Evolutionary conservation across 306 rosid genomes (phyloP).

Genomic region (Malus fusca): DNA sequence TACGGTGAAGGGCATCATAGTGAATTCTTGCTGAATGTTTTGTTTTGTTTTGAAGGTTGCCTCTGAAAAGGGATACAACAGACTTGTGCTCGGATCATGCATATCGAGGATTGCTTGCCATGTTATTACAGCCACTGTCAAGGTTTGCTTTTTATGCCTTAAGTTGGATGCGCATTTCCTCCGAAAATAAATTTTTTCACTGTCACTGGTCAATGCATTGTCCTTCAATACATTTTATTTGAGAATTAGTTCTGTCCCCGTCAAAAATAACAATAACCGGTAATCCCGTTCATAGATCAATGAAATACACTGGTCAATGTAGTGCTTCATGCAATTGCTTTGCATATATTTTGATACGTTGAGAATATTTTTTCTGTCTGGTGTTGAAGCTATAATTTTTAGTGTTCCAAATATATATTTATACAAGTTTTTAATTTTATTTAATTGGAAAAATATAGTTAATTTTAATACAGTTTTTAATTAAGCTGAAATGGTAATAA

Average conservation of each 20-base stretch:
- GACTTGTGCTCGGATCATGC: slow-evolving; percentile 72
- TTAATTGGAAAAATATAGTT: no score
- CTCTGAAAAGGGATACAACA: slow-evolving; percentile 70
- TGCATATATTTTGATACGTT: background rate
- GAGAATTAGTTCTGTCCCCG: background rate
- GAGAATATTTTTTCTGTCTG: background rate
- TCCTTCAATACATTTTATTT: background rate
- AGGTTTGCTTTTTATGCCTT: slow-evolving; percentile 33
- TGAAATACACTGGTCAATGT: background rate
- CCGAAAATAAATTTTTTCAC: background rate
- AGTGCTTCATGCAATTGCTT: no score
- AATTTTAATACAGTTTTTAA: no score
- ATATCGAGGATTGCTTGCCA: slow-evolving; percentile 81
- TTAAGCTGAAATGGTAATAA: no score
- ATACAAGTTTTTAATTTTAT: background rate
- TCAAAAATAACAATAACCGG: background rate
- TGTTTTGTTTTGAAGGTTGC: slow-evolving; percentile 38
- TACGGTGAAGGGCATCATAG: background rate
- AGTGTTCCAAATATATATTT: background rate
- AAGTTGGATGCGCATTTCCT: background rate
- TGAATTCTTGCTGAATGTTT: background rate
- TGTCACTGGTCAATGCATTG: background rate
- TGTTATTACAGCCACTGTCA: slow-evolving; percentile 77
- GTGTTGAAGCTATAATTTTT: background rate
- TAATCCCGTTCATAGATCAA: background rate